phyloP scores from a whole-genome alignment of 139 green algal genomes.

The Chlorella sp. region DNA sequence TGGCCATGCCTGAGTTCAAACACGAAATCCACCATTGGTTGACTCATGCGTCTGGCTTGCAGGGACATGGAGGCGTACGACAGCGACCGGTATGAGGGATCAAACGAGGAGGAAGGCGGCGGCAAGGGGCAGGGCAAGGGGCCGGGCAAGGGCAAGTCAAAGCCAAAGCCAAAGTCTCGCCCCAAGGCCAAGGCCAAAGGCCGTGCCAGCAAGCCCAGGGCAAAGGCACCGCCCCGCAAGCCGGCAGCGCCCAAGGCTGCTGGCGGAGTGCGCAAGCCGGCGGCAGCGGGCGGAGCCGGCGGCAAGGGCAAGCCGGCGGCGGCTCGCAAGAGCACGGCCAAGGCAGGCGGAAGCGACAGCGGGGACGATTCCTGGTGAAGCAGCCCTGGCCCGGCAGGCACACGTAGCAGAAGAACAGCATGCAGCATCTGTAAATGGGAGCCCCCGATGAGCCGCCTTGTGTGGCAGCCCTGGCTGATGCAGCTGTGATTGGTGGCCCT shows the following conservation, averaged over 20 bases:
- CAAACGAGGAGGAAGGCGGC: neutral
- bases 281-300: neutral
- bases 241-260: neutral
- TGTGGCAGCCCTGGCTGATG: too few relatives aligned
- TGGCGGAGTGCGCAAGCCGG: neutral
- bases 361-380: too few relatives aligned
- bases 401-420: too few relatives aligned
- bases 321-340: neutral
- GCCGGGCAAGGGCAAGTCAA: neutral
- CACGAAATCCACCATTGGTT: too few relatives aligned
- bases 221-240: neutral
- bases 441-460: too few relatives aligned
- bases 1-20: too few relatives aligned
- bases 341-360: neutral
- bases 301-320: neutral
- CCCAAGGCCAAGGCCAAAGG: too few relatives aligned
- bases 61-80: conserved; percentile 16
- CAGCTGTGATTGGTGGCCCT: too few relatives aligned
- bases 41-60: neutral
- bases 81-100: neutral
- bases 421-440: too few relatives aligned
- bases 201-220: too few relatives aligned
- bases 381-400: too few relatives aligned
- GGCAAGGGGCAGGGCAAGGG: neutral
- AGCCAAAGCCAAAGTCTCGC: neutral